These are phyloP conservation scores for Fusarium anthophilum DNA, from an alignment of 2,329 filamentous ascomycete genomes.

Conservation along the genomic window DNA sequence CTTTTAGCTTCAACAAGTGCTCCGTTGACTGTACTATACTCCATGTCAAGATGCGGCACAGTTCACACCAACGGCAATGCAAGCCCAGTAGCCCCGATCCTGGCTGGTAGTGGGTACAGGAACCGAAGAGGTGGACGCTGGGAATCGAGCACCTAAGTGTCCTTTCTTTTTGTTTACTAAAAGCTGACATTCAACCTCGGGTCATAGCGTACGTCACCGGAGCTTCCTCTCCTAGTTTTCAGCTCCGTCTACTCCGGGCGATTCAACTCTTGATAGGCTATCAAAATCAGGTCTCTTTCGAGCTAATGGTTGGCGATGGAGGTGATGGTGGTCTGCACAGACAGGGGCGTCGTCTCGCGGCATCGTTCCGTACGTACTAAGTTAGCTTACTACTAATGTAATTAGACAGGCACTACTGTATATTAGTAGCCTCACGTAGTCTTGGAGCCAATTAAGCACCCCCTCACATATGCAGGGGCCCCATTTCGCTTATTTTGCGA, in stretches of 20 bases:
- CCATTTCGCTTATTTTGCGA: background rate
- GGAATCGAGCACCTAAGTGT: rapidly evolving
- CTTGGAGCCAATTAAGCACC: too few species aligned
- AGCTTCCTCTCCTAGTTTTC: too few species aligned
- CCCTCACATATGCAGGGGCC: background rate
- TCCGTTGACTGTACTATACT: too few species aligned
- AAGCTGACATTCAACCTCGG: background rate
- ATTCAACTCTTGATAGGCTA: background rate
- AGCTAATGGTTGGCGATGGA: background rate
- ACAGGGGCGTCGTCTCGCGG: background rate
- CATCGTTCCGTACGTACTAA: background rate
- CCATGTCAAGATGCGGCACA: background rate
- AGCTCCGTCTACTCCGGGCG: background rate
- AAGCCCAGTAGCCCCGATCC: background rate
- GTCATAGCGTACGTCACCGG: background rate
- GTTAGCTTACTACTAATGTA: too few species aligned
- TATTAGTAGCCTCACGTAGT: too few species aligned
- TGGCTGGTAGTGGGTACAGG: background rate
- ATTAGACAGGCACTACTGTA: too few species aligned
- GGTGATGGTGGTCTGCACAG: background rate
- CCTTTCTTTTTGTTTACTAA: background rate
- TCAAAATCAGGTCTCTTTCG: rapidly evolving
- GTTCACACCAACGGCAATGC: background rate
- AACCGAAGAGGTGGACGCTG: background rate
- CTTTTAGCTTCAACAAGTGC: too few species aligned